Conservation (phyloP, 305 asterid genomes). For the Fraxinus sp. region DNA sequence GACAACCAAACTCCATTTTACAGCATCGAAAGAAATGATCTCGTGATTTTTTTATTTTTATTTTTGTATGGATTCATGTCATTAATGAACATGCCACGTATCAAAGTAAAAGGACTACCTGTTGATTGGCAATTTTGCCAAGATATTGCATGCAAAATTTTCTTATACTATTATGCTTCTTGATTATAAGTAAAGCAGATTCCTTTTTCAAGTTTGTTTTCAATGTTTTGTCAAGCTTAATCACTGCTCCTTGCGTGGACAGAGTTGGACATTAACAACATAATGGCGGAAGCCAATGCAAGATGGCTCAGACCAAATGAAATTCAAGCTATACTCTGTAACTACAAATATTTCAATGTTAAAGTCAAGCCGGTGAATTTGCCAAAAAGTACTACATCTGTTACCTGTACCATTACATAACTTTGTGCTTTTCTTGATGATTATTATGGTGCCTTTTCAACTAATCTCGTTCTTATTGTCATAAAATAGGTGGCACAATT, state of each 20-base stretch:
- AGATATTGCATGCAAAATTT: background rate
- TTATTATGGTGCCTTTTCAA: background rate
- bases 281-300: slow-evolving; percentile 73
- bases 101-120: background rate
- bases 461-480: slow-evolving; percentile 6
- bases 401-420: background rate
- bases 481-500: slow-evolving; percentile 43
- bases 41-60: background rate
- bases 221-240: slow-evolving; percentile 11
- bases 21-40: background rate
- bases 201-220: slow-evolving; percentile 1
- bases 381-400: slow-evolving; percentile 67
- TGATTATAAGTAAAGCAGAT: background rate
- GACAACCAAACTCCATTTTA: background rate
- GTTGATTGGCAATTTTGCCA: background rate
- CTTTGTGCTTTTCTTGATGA: slow-evolving; percentile 2
- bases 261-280: slow-evolving; percentile 73
- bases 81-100: background rate
- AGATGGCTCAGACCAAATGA: slow-evolving; percentile 98
- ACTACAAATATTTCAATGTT: slow-evolving; percentile 67
- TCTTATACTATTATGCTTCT: slow-evolving; percentile 9
- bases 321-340: slow-evolving; percentile 87
- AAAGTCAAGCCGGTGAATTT: slow-evolving; percentile 83
- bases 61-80: background rate
- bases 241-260: slow-evolving; percentile 22